phyloP scores from a whole-genome alignment of 495 filamentous ascomycete genomes.

The Penicillium alfredii region DNA sequence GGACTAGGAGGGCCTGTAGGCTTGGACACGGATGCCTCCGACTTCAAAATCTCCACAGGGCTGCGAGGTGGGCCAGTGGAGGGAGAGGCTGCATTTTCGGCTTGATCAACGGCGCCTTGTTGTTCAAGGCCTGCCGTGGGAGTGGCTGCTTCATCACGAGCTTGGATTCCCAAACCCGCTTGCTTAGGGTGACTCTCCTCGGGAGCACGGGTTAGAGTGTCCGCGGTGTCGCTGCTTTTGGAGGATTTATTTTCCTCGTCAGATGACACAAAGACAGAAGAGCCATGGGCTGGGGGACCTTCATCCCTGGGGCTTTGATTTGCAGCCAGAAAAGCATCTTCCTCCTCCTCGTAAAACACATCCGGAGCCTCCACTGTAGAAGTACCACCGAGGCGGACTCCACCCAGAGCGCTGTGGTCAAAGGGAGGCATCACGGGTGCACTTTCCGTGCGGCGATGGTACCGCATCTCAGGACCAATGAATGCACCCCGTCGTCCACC shows the following conservation, averaged over 20 bases:
- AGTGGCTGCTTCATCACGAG: conserved; percentile 14
- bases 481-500: conserved; percentile 69
- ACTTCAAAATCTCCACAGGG: conserved; percentile 25
- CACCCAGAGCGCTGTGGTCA: conserved; percentile 59
- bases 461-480: conserved; percentile 76
- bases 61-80: conserved; percentile 19
- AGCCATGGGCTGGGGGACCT: conserved; percentile 3
- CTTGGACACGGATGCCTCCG: conserved; percentile 26
- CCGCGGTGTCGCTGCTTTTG: conserved; percentile 30
- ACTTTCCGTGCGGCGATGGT: conserved; percentile 86
- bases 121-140: too few relatives aligned
- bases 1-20: conserved; percentile 29
- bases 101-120: conserved; percentile 7
- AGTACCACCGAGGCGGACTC: conserved; percentile 58
- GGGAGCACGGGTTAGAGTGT: conserved; percentile 39
- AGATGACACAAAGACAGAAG: conserved; percentile 3
- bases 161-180: conserved; percentile 45
- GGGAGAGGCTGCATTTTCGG: conserved; percentile 18
- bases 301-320: conserved; percentile 28
- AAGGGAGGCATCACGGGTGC: conserved; percentile 84
- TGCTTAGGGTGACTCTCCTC: too few relatives aligned
- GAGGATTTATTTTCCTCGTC: conserved; percentile 31
- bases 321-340: conserved; percentile 56
- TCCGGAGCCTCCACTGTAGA: conserved; percentile 68
- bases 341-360: conserved; percentile 95